Conservation (phyloP, 306 rosid genomes). For the Vigna nakashimae region DNA sequence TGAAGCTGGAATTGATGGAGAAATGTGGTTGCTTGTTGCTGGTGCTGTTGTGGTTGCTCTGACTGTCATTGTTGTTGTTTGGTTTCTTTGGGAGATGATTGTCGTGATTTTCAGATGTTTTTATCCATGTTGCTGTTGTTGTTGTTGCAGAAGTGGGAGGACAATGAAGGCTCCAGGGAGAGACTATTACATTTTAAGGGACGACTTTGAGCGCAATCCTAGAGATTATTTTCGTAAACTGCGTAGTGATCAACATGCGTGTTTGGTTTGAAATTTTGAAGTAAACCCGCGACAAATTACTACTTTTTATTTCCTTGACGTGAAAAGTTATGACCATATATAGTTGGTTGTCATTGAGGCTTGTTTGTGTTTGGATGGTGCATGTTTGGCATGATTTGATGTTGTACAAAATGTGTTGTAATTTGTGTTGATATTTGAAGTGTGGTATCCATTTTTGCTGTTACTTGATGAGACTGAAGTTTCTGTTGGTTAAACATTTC, state of each 20-base stretch:
- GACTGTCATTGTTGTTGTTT: neutral
- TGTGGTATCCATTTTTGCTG: neutral
- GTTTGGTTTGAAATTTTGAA: neutral
- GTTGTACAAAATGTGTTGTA: neutral
- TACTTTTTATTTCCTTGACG: neutral
- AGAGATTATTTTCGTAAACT: slow-evolving; percentile 33
- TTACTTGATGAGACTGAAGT: too few species aligned
- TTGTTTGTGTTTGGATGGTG: neutral
- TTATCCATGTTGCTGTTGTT: too few species aligned
- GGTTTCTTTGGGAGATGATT: neutral
- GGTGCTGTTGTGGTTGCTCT: neutral
- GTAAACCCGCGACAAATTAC: neutral
- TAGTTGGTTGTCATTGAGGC: neutral
- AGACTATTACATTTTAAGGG: slow-evolving; percentile 7
- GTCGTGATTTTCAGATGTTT: neutral
- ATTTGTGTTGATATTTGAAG: neutral
- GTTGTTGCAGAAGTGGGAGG: neutral
- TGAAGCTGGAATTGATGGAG: neutral
- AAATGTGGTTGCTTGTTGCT: neutral
- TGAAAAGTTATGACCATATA: too few species aligned
- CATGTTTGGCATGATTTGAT: neutral
- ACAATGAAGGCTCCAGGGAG: slow-evolving; percentile 48
- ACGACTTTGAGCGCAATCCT: slow-evolving; percentile 42
- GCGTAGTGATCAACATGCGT: neutral
- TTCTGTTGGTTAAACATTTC: too few species aligned